Base-by-base conservation (phyloP, 768 basidiomycete species). In the Strobilomyces dryophilus region DNA sequence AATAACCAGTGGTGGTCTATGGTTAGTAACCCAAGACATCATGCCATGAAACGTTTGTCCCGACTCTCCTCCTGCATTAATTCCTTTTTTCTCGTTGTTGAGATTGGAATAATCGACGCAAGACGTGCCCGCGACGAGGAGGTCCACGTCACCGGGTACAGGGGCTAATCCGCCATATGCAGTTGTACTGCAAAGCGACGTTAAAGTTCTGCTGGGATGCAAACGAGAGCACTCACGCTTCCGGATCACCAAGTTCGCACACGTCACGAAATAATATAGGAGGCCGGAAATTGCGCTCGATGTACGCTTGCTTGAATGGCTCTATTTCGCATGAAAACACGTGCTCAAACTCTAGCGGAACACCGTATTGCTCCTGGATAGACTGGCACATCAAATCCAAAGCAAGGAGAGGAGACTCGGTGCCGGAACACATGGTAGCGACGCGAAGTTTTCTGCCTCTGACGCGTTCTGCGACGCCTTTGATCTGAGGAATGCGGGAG, bases 81-180 rank as follows among this genome's bases (percentile, higher is more conserved):
- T 90, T 32, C 83, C 86, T 67, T 98, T 92, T 67, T 92, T 92
- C 65, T 90, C 81, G 60, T 88, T 93, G 68, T 98, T 98, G 53
- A 98, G 79, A 63, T 87, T 92, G n/a, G 95, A 97, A 61, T 95
- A 97, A 66, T 97, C 95, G 58, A 97, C 94, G 56, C 95, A 98
- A 20, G 93, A 95, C 1, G 95, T 98, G 29, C 95, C 95, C 3
- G 95, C 95, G 53, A 98, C 80, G 27, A 95, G 78, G 50, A 97
- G 75, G 67, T 97, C 94, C 27, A 92, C 90, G 57, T 95, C 84
- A 12, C 92, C 92, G 0, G 95, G 95, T 4, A 98, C 93, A 31
- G 82, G 76, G 4, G 82, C 90, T 34, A 88, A 73, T 12, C 92
- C 82, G 4, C 95, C 95, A 66, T 98, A 98, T 0, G 94, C 95